Base-by-base conservation (phyloP, 1,284 basidiomycete genomes). In the Baeospora myosura region DNA sequence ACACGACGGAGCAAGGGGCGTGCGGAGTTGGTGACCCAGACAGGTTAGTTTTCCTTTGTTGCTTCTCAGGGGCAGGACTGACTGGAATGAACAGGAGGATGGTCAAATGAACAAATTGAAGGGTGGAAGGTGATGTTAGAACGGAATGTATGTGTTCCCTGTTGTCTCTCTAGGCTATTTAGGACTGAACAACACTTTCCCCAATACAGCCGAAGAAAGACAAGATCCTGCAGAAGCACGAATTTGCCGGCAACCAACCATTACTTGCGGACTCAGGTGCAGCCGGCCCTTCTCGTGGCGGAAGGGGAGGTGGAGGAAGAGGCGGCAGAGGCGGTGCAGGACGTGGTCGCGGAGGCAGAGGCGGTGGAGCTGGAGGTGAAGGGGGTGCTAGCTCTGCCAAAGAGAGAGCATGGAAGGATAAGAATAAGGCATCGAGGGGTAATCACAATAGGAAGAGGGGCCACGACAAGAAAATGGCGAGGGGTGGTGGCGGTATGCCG, bases 101-200 rank as follows among this genome's bases (percentile, higher is more conserved):
- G 80, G 77, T 61, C 54, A 11, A 81, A 94, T 56, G 81, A 83
- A 49, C 88, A 92, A 56, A 78, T 93, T 22, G 89, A 94, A 59
- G 90, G 89, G 0, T 94, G 90, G 89, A 72, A 61, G 44, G 78
- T 86, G 42, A 89, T 93, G 84, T 62, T 94, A 40, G 90, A 94
- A 45, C 66, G 81, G 52, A 81, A 90, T 52, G 89, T 92, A 56
- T 51, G 82, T 66, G 23, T 38, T 38, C 41, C 14, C 39, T 35
- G 16, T 18, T 35, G 28, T 46, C 21, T 26, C 34, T 44, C 33
- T 29, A n/a, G 31, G 17, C 39, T 10, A n/a, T 28, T 26, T 8
- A 23, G 22, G 32, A 35, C 33, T 44, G 23, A 47, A 36, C 30
- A 29, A 22, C 29, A 7, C 28, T 5, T 8, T 41, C 18, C n/a